Evolutionary conservation across 2,329 filamentous ascomycete genomes (phyloP).

Genomic region (Samsoniella hepiali): DNA sequence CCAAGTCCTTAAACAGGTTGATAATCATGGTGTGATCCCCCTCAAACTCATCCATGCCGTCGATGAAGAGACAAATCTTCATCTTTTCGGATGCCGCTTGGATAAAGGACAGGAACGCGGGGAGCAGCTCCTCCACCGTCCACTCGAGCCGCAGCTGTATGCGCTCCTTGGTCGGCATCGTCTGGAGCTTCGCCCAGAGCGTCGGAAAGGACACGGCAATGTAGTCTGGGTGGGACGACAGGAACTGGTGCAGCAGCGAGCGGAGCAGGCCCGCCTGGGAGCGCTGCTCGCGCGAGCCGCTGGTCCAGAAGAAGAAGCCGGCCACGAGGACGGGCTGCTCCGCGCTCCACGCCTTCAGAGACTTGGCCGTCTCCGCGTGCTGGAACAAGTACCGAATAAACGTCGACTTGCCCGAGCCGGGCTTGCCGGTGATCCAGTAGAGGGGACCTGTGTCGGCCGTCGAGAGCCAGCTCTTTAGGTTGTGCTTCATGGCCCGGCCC

Average conservation of each 20-base stretch:
- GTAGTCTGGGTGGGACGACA: conserved; percentile 26
- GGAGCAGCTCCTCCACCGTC: conserved; percentile 29
- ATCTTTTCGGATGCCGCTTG: conserved; percentile 21
- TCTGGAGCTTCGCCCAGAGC: conserved; percentile 28
- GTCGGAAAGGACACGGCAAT: conserved; percentile 28
- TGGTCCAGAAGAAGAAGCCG: conserved; percentile 46
- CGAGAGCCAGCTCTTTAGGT: conserved; percentile 30
- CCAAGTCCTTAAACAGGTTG: conserved; percentile 28
- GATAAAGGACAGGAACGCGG: conserved; percentile 26
- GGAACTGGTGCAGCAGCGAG: conserved; percentile 36
- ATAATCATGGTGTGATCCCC: conserved; percentile 30
- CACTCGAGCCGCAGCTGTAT: conserved; percentile 31
- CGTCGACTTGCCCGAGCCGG: conserved; percentile 46
- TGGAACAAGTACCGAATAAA: conserved; percentile 39
- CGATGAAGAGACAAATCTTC: conserved; percentile 31
- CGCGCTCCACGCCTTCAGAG: conserved; percentile 28
- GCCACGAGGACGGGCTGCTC: conserved; percentile 30
- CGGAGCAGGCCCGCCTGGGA: conserved; percentile 37
- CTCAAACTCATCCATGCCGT: conserved; percentile 35
- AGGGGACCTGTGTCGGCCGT: conserved; percentile 24
- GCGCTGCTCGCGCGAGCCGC: conserved; percentile 36
- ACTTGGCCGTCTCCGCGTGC: conserved; percentile 21
- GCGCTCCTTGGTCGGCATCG: conserved; percentile 32
- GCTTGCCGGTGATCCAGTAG: conserved; percentile 40
- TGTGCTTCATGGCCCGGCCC: conserved; percentile 13